Base-by-base conservation (phyloP, 208 protist genomes). In the Acanthamoeba triangularis region DNA sequence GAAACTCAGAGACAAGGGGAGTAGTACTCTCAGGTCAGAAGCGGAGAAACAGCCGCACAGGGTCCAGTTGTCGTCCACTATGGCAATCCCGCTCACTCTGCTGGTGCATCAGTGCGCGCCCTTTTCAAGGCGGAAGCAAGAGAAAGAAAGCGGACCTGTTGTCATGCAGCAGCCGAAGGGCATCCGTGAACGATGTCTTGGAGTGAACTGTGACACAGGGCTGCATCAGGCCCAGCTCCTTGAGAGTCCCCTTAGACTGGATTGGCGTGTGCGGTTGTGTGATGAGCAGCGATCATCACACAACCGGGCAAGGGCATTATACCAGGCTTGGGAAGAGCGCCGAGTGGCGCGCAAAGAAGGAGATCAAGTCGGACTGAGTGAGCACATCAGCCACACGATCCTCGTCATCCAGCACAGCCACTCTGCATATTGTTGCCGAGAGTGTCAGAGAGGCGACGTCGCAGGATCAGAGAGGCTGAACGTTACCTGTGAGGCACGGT, bases 361-460 rank as follows among this genome's bases (percentile, higher is more conserved):
- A 16, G 74, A 82, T 44, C 16, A 82, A 16, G 41, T 82, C 74
- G 3, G 74, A 30, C 41, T 82, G 74, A 6, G 74, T 82, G 7
- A 82, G 41, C 7, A 82, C 74, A 30, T 82, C 74, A 25, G 74
- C 74, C 13, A 82, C 74, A 20, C 74, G 74, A 30, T 82, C 74
- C 49, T 82, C 74, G 33, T 82, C 74, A 33, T 82, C 74, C 13
- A 82, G 74, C 41, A 82, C 74, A 18, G 74, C 74, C 23, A 82
- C 74, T 0, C 74, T 82, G 8, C 0, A 72, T 16, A 8, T 37
- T 25, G 13, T n/a, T n/a, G n/a, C n/a, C 14, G 25, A 41, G 7
- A 3, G 25, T 18, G 59, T 65, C 13, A 30, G 28, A 65, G 20
- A 54, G 11, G 10, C 0, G 5, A 25, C 11, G 13, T 47, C 37